Evolutionary conservation across 257 asterid species (phyloP), one percentile per base, ranked within the genome.

Genomic region (Leonotis leonurus): DNA sequence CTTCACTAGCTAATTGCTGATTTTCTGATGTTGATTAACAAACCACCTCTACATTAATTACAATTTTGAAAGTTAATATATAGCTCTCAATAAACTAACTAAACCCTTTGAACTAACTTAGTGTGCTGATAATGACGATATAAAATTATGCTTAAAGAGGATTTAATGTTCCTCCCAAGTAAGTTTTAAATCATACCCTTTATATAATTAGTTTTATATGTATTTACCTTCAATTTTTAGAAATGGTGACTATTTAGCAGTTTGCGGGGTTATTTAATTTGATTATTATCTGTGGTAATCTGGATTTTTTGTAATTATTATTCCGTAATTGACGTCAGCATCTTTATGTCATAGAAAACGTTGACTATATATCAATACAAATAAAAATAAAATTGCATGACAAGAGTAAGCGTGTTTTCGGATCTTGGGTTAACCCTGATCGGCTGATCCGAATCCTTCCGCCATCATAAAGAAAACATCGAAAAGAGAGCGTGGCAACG

Each of bases 401-500:
- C 8, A 35, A 35, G 0, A 4, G 41, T 10, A n/a, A 3, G 41
- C 11, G 41, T 36, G 41, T 8, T 1, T 36, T 36, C 12, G 14
- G 14, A 11, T 17, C 12, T 16, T 43, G 50, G 50, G 8, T 43
- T 16, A 16, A 22, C 18, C 16, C 45, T 12, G 20, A 40, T 14
- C 46, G n/a, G n/a, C n/a, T n/a, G n/a, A n/a, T n/a, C n/a, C n/a
- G n/a, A n/a, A n/a, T 40, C 46, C 8, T 40, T 40, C 46, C 50
- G 50, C 13, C 11, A 35, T 35, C 3, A 35, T 8, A 35, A 0
- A 8, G 3, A 9, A n/a, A 40, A 10, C 20, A 17, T 27, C 37
- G 30, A 37, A 59, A 68, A 41, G 60, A 67, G 77, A 55, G 75
- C 72, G 77, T 48, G 81, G 56, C 75, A 72, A 76, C 80, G 77